These are phyloP conservation scores for Gossypium raimondii DNA, from an alignment of 345 rosid genomes.

Conservation along the genomic window DNA sequence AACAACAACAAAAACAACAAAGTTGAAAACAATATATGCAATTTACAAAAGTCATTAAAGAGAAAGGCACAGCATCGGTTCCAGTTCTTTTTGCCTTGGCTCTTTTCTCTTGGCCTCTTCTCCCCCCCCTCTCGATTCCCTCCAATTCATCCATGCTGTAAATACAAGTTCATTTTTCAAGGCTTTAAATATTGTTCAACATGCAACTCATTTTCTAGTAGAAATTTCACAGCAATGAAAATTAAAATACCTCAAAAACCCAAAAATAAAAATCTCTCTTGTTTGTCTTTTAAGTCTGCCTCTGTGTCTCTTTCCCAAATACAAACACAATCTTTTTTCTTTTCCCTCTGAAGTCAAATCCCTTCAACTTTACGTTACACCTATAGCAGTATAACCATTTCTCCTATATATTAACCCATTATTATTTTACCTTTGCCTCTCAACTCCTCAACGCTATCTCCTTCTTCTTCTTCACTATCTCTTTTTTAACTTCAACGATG, in stretches of 20 bases:
- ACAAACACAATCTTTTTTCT: slow-evolving; percentile 3
- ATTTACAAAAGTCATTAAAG: slow-evolving; percentile 11
- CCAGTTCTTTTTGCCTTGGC: slow-evolving; percentile 44
- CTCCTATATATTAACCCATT: slow-evolving; percentile 5
- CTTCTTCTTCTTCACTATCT: neutral
- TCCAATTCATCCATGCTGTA: slow-evolving; percentile 3
- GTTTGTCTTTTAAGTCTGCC: slow-evolving; percentile 4
- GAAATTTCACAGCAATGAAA: neutral
- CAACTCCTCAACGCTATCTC: neutral
- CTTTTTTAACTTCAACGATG: slow-evolving; percentile 15
- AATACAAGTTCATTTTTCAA: neutral
- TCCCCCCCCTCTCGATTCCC: slow-evolving; percentile 31
- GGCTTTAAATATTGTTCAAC: neutral
- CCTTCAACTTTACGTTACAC: slow-evolving; percentile 21
- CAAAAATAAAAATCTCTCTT: neutral
- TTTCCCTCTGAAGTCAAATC: slow-evolving; percentile 26
- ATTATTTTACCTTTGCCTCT: neutral
- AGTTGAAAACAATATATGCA: slow-evolving; percentile 28
- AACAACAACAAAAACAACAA: slow-evolving; percentile 36
- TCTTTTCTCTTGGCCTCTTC: slow-evolving; percentile 53
- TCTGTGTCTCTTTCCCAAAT: slow-evolving; percentile 1
- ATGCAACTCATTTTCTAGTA: neutral
- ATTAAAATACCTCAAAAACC: neutral
- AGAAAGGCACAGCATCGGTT: slow-evolving; percentile 40
- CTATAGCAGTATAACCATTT: neutral